These are phyloP conservation scores for Psilocybe cyanescens DNA, from an alignment of 768 basidiomycete species.

Conservation along the genomic window DNA sequence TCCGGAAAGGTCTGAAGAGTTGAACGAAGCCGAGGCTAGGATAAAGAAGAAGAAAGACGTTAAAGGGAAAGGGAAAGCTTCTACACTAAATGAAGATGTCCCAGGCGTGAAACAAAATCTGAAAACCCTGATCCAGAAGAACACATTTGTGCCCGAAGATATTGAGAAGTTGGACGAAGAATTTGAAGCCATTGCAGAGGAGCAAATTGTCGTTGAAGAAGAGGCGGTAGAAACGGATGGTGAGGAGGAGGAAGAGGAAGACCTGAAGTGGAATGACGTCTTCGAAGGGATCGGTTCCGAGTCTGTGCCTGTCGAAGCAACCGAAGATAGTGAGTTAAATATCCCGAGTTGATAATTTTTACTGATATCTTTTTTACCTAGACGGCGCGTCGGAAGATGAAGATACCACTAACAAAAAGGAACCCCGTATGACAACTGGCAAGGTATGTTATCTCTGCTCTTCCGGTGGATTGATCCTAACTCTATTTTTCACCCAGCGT, in stretches of 20 bases:
- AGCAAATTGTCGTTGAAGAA: constrained; percentile 45
- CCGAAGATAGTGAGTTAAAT: constrained; percentile 20
- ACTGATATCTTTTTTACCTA: constrained; percentile 7
- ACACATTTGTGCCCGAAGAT: constrained; percentile 85
- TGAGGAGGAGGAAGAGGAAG: constrained; percentile 55
- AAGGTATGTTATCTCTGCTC: constrained; percentile 55
- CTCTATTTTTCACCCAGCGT: constrained; percentile 49
- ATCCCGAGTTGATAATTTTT: constrained; percentile 1
- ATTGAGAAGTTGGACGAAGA: constrained; percentile 66
- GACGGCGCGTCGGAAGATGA: constrained; percentile 33
- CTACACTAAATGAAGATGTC: constrained; percentile 40
- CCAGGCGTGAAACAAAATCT: constrained; percentile 85
- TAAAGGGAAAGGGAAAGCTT: constrained; percentile 61
- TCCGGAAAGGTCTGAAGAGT: constrained; percentile 77
- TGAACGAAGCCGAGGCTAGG: constrained; percentile 68
- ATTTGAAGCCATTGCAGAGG: constrained; percentile 47
- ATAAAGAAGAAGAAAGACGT: constrained; percentile 45
- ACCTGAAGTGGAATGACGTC: constrained; percentile 86
- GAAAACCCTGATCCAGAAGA: constrained; percentile 87
- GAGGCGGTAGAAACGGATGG: constrained; percentile 42
- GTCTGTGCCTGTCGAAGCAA: constrained; percentile 23
- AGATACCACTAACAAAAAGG: constrained; percentile 46
- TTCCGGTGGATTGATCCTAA: constrained; percentile 1
- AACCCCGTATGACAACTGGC: constrained; percentile 88
- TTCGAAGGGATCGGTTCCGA: constrained; percentile 58